phyloP scores from a whole-genome alignment of 805 yeast genomes.

The Saccharomycopsis capsularis region DNA sequence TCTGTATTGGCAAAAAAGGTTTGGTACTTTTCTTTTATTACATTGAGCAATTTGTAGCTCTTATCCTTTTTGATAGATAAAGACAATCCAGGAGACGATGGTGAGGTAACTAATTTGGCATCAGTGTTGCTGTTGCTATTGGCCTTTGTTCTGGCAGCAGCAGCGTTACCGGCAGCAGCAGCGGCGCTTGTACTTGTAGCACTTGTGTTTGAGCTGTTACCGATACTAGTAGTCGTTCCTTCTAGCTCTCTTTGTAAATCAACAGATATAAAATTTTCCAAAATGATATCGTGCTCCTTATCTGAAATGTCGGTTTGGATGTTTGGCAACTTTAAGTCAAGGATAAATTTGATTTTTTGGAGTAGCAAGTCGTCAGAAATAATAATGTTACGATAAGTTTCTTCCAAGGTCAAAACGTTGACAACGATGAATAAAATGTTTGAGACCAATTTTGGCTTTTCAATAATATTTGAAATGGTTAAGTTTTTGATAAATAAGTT shows the following conservation, averaged over 20 bases:
- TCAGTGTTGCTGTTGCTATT: not conserved
- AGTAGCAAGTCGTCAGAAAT: not conserved
- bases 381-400: slow-evolving; percentile 7
- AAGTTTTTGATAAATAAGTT: not conserved
- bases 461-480: slow-evolving; percentile 2
- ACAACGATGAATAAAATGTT: slow-evolving; percentile 12
- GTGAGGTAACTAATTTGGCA: not conserved
- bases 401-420: slow-evolving; percentile 10
- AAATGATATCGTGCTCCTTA: not conserved
- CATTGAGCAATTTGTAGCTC: not conserved
- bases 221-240: no score
- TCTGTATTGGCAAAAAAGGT: not conserved
- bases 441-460: slow-evolving; percentile 9
- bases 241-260: not conserved
- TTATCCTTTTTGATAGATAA: not conserved
- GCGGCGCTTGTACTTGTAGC: not conserved
- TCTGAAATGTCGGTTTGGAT: not conserved
- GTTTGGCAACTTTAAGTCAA: slow-evolving; percentile 5
- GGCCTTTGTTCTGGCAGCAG: not conserved
- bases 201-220: not conserved
- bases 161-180: not conserved
- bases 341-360: not conserved
- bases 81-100: not conserved
- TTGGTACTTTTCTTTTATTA: not conserved
- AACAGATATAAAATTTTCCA: not conserved